Evolutionary conservation across 2,329 filamentous ascomycete species (phyloP).

Genomic region (Colletotrichum lindemuthianum): DNA sequence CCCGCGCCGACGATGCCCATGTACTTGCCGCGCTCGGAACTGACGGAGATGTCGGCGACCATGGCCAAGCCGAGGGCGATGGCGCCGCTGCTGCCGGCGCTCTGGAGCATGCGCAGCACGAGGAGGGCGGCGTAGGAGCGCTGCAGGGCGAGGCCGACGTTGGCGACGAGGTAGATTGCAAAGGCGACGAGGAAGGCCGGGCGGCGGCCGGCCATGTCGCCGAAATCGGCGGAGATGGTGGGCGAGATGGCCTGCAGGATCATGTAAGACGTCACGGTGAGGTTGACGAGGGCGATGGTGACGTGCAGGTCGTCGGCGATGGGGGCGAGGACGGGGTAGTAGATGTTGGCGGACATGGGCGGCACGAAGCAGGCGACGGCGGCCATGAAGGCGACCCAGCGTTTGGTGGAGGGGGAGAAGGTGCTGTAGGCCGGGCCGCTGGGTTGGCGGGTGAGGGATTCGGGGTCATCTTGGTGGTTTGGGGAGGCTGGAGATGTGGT

Average conservation of each 20-base stretch:
- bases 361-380: conserved; percentile 64
- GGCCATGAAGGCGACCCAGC: conserved; percentile 64
- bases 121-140: conserved; percentile 66
- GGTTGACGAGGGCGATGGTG: conserved; percentile 53
- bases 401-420: conserved; percentile 52
- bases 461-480: conserved; percentile 34
- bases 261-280: conserved; percentile 69
- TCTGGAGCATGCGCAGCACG: conserved; percentile 70
- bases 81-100: conserved; percentile 72
- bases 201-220: conserved; percentile 68
- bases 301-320: conserved; percentile 53
- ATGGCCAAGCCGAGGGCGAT: conserved; percentile 78
- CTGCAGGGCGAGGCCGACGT: conserved; percentile 68
- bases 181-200: conserved; percentile 70
- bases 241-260: conserved; percentile 72
- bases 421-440: conserved; percentile 49
- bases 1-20: conserved; percentile 74
- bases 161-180: conserved; percentile 65
- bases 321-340: conserved; percentile 54
- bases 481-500: neutral
- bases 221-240: conserved; percentile 69
- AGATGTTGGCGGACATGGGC: conserved; percentile 69
- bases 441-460: conserved; percentile 44
- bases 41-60: conserved; percentile 76
- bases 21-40: conserved; percentile 76